Percentiles rank a stretch among this genome's conserved stretches.
Evolutionary conservation across 1,139 yeast species (phyloP).

Genomic region (Scheffersomyces segobiensis): DNA sequence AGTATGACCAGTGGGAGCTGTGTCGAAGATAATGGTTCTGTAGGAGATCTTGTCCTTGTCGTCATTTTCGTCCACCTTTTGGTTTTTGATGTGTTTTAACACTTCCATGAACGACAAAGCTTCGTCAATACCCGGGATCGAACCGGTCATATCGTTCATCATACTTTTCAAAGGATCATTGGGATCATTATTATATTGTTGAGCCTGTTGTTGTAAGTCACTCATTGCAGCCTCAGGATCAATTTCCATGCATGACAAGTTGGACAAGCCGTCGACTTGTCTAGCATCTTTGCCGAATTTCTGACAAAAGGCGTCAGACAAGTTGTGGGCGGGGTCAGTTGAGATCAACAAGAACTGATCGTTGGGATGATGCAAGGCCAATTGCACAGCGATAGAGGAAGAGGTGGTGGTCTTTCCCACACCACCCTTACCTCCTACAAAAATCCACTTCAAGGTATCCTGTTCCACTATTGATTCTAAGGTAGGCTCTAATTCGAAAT

Average conservation of each 20-base stretch:
- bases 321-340: conserved; percentile 97
- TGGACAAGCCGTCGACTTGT: conserved; percentile 82
- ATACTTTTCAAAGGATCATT: conserved; percentile 65
- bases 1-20: conserved; percentile 99
- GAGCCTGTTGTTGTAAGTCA: conserved; percentile 72
- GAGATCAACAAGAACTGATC: conserved; percentile 87
- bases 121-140: conserved; percentile 97
- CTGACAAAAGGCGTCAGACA: conserved; percentile 97
- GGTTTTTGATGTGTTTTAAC: conserved; percentile 89
- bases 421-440: conserved; percentile 99
- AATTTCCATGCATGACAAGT: conserved; percentile 96
- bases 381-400: conserved; percentile 90
- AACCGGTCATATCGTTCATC: conserved; percentile 91
- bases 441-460: conserved; percentile 86
- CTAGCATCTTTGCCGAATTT: conserved; percentile 97
- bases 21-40: conserved; percentile 91
- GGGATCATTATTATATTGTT: conserved; percentile 56
- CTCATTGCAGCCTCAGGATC: conserved; percentile 94
- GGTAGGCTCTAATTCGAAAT: conserved; percentile 62
- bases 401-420: conserved; percentile 98
- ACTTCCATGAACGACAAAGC: conserved; percentile 98
- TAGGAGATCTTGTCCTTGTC: conserved; percentile 49
- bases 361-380: conserved; percentile 75
- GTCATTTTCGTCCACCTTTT: conserved; percentile 40
- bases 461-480: conserved; percentile 64